Conservation (phyloP, 2,329 filamentous ascomycete genomes). For the Alternaria novae-zelandiae region DNA sequence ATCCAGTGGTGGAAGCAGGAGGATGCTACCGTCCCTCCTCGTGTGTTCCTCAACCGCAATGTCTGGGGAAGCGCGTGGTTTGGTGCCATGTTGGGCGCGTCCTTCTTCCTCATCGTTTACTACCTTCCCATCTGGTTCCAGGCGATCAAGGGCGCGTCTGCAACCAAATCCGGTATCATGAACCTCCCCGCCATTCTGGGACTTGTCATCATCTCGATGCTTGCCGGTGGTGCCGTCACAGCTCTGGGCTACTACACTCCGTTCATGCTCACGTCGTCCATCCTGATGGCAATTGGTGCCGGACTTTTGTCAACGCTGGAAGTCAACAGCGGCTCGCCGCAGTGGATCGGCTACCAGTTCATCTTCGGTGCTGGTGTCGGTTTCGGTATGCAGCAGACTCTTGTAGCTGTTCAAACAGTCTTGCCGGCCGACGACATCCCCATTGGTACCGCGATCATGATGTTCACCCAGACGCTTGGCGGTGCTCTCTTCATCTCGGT, state of each 20-base stretch:
- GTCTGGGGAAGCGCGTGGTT: constrained; percentile 53
- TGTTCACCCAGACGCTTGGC: constrained; percentile 57
- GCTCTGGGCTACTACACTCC: constrained; percentile 58
- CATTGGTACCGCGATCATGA: constrained; percentile 57
- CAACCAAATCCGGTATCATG: constrained; percentile 57
- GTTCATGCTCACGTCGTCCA: constrained; percentile 52
- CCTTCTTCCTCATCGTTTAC: constrained; percentile 55
- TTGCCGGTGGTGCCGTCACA: constrained; percentile 49
- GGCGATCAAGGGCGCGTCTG: constrained; percentile 55
- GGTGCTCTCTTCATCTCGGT: constrained; percentile 58
- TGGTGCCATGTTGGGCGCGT: constrained; percentile 50
- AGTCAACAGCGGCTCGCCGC: constrained; percentile 43
- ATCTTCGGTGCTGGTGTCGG: constrained; percentile 54
- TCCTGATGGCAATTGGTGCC: constrained; percentile 55
- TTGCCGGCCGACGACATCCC: constrained; percentile 53
- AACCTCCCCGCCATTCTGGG: constrained; percentile 56
- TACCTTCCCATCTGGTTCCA: constrained; percentile 59
- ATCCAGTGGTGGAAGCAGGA: constrained; percentile 54
- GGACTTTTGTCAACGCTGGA: constrained; percentile 55
- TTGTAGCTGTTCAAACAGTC: constrained; percentile 55
- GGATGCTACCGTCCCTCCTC: constrained; percentile 55
- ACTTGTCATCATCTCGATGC: constrained; percentile 53
- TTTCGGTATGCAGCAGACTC: constrained; percentile 56
- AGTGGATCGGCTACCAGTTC: constrained; percentile 52
- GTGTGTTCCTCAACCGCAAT: constrained; percentile 55